Conservation (phyloP, 2,329 filamentous ascomycete species). For the Colletotrichum tofieldiae region DNA sequence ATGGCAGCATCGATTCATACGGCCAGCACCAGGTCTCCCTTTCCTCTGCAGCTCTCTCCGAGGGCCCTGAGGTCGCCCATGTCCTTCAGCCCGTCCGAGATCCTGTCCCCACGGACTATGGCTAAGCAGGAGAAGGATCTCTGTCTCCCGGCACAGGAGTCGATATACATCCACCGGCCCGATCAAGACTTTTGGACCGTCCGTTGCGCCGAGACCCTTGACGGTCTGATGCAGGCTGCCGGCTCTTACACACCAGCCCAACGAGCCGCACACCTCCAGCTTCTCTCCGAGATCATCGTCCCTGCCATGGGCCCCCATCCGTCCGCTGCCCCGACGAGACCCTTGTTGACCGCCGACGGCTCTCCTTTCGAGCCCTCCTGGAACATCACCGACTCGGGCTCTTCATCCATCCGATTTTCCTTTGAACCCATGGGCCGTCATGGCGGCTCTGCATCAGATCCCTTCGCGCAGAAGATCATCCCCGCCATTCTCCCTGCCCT, state of each 20-base stretch:
- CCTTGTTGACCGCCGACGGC: slow-evolving; percentile 39
- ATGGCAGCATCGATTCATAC: slow-evolving; percentile 32
- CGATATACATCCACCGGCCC: slow-evolving; percentile 35
- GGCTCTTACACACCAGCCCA: slow-evolving; percentile 41
- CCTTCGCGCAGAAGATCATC: slow-evolving; percentile 42
- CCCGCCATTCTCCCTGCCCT: slow-evolving; percentile 38
- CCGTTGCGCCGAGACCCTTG: slow-evolving; percentile 40
- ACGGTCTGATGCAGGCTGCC: slow-evolving; percentile 38
- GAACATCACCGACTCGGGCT: slow-evolving; percentile 42
- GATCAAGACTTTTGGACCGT: slow-evolving; percentile 42
- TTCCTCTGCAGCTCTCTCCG: slow-evolving; percentile 31
- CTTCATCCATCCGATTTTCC: slow-evolving; percentile 40
- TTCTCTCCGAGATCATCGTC: slow-evolving; percentile 41
- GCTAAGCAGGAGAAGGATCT: slow-evolving; percentile 38
- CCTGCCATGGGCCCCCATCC: slow-evolving; percentile 41
- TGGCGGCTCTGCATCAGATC: slow-evolving; percentile 34
- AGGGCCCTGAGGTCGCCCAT: slow-evolving; percentile 26
- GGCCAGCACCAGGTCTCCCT: slow-evolving; percentile 1
- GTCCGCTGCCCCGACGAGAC: slow-evolving; percentile 32
- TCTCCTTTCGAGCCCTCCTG: slow-evolving; percentile 42
- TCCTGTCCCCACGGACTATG: slow-evolving; percentile 27
- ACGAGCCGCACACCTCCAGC: slow-evolving; percentile 31
- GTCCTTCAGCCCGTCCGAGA: slow-evolving; percentile 21
- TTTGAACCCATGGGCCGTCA: slow-evolving; percentile 43
- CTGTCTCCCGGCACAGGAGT: slow-evolving; percentile 33